Evolutionary conservation across 2,329 filamentous ascomycete genomes (phyloP), one percentile per base, ranked within the genome.

Genomic region (Fusarium xyrophilum): DNA sequence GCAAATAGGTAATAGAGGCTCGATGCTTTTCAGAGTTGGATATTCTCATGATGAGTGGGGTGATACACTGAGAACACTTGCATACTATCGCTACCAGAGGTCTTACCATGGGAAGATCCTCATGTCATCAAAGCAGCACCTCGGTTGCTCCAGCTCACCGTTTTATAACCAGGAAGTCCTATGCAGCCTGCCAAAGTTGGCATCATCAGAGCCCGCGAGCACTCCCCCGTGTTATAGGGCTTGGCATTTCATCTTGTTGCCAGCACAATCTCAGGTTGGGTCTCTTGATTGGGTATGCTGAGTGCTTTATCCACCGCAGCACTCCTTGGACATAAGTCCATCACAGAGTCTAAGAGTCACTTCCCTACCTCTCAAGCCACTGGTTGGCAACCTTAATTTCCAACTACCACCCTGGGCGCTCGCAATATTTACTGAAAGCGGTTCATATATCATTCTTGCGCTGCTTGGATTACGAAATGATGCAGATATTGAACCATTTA

Each of bases 111-210:
- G 51, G 51, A 42, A 55, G 56, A 72, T 52, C 55, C 63, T 63
- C 64, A 56, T 61, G 33, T 40, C 54, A 52, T 60, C 61, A 56
- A 70, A 64, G 61, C 63, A 54, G 38, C 28, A 56, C 48, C 68
- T 67, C 55, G 52, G 60, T 47, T 69, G 66, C 57, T 63, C 67
- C 63, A 67, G 56, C 60, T 65, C 66, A 68, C 66, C 62, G 61
- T 60, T 63, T 64, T 61, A 56, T 33, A 55, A 53, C 63, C 59
- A 64, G 64, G 64, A 72, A 74, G 60, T 63, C 53, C 54, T 52
- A 70, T 74, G 72, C 72, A 74, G 60, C 59, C 55, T 59, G 59
- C 72, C 63, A 72, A 61, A 74, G 71, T 69, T 51, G 72, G 72
- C 53, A 73, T 52, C 36, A 53, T 51, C 42, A 61, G 57, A 65